A percentile compares a stretch with the other conserved stretches of the same genome.
Evolutionary conservation across 192 early-diverging fungal species (phyloP).

Genomic region (Linnemannia elongata): DNA sequence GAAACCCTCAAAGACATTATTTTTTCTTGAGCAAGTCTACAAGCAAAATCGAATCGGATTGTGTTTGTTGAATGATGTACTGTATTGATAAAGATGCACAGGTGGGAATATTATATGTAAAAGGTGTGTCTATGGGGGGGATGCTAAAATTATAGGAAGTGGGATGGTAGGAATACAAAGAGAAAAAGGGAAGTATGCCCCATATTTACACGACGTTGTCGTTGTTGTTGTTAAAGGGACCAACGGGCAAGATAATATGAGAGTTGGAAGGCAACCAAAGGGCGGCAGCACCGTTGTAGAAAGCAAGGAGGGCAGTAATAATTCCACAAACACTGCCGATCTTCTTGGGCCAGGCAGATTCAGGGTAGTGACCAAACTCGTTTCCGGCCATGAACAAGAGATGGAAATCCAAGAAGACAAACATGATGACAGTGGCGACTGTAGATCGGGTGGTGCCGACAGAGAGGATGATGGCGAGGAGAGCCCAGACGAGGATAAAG

Average conservation of each 20-base stretch:
- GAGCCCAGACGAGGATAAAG: conserved; percentile 65
- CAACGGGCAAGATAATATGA: conserved; percentile 44
- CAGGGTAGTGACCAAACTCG: conserved; percentile 32
- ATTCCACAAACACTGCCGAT: conserved; percentile 40
- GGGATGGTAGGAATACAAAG: background rate
- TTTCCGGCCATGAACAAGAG: conserved; percentile 70
- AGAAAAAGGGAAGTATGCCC: background rate
- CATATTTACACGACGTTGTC: conserved; percentile 12
- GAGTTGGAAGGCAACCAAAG: conserved; percentile 44
- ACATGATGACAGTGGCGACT: conserved; percentile 65
- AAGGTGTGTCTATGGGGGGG: background rate
- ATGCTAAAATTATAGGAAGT: background rate
- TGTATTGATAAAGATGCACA: background rate
- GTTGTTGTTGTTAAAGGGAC: conserved; percentile 19
- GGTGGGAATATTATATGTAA: background rate
- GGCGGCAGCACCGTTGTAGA: conserved; percentile 45
- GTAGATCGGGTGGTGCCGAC: conserved; percentile 44
- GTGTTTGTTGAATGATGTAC: too few species aligned
- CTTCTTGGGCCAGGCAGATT: conserved; percentile 8
- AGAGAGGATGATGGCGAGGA: conserved; percentile 43
- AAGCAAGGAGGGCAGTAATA: conserved; percentile 37
- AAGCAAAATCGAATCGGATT: background rate
- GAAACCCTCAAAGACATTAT: background rate
- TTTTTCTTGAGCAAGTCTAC: background rate
- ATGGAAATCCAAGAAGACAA: conserved; percentile 65